phyloP scores from a whole-genome alignment of 1,139 yeast genomes.

The Casaregolazyma lundiana region DNA sequence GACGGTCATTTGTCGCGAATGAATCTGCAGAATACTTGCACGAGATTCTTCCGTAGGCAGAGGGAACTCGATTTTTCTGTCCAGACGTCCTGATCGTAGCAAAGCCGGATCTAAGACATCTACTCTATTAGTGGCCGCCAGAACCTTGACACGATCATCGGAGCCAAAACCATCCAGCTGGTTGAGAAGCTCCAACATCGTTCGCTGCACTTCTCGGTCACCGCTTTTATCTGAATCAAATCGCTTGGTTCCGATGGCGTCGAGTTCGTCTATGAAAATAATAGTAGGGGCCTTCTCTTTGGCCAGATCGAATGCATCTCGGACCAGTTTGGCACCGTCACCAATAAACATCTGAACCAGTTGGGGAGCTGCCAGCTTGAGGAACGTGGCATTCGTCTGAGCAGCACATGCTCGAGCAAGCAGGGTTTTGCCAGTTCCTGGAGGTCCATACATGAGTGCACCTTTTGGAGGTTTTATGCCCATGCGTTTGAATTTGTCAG shows the following conservation, averaged over 20 bases:
- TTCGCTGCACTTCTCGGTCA: slow-evolving; percentile 98
- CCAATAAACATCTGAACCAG: slow-evolving; percentile 99
- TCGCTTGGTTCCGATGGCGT: slow-evolving; percentile 98
- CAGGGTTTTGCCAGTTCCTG: slow-evolving; percentile 97
- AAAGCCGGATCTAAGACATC: slow-evolving; percentile 97
- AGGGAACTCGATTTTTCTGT: slow-evolving; percentile 96
- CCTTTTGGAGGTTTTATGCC: slow-evolving; percentile 98
- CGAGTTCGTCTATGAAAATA: slow-evolving; percentile 94
- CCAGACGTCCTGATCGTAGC: slow-evolving; percentile 94
- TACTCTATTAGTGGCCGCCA: slow-evolving; percentile 97
- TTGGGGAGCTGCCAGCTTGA: slow-evolving; percentile 97
- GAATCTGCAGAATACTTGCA: slow-evolving; percentile 93
- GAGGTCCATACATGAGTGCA: slow-evolving; percentile 98
- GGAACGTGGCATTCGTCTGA: slow-evolving; percentile 95
- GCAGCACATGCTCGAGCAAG: slow-evolving; percentile 99
- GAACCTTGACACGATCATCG: slow-evolving; percentile 92
- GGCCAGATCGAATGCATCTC: slow-evolving; percentile 98
- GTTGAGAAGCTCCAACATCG: slow-evolving; percentile 94
- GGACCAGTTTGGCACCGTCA: slow-evolving; percentile 96
- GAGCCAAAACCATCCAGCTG: slow-evolving; percentile 98
- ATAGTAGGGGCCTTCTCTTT: slow-evolving; percentile 98
- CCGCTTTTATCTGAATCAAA: slow-evolving; percentile 97
- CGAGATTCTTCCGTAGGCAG: slow-evolving; percentile 96
- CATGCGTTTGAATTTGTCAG: slow-evolving; percentile 86
- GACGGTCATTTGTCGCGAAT: slow-evolving; percentile 92